Conservation (phyloP, 164 flowering plant genomes). For the Annona cherimola region DNA sequence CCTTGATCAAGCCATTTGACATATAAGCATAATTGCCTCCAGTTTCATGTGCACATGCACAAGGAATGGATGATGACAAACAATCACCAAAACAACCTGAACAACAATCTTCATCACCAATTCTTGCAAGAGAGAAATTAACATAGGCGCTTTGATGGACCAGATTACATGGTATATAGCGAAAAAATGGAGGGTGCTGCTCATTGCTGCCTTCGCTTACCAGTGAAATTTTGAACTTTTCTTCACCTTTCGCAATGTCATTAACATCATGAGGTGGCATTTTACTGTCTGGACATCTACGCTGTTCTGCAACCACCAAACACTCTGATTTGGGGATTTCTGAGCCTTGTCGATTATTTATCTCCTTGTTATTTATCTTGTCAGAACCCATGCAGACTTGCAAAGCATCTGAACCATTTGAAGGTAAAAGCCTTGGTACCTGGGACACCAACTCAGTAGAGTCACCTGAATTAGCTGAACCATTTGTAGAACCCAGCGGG, state of each 20-base stretch:
- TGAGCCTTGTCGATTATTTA: neutral
- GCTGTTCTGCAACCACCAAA: slow-evolving; percentile 22
- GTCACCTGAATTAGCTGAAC: slow-evolving; percentile 1
- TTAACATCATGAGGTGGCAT: slow-evolving; percentile 22
- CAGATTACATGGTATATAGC: slow-evolving; percentile 35
- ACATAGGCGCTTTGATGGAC: slow-evolving; percentile 35
- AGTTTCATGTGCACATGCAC: slow-evolving; percentile 90
- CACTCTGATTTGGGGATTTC: slow-evolving; percentile 9
- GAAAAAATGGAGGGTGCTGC: slow-evolving; percentile 29
- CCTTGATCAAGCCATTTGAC: slow-evolving; percentile 51
- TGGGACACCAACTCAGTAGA: neutral
- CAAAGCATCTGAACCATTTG: slow-evolving; percentile 6
- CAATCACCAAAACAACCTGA: slow-evolving; percentile 68
- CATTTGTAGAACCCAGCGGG: slow-evolving; percentile 10
- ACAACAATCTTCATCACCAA: slow-evolving; percentile 79
- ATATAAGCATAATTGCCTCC: slow-evolving; percentile 91
- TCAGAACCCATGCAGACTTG: neutral
- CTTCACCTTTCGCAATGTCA: slow-evolving; percentile 61
- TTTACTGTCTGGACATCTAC: slow-evolving; percentile 11
- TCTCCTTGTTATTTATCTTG: slow-evolving; percentile 3
- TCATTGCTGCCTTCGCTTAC: slow-evolving; percentile 31
- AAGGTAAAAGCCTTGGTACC: slow-evolving; percentile 8
- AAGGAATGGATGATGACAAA: slow-evolving; percentile 58
- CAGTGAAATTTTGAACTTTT: slow-evolving; percentile 31
- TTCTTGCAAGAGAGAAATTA: slow-evolving; percentile 41